Evolutionary conservation across 1,284 basidiomycete species (phyloP).

Genomic region (Cerrena zonata): DNA sequence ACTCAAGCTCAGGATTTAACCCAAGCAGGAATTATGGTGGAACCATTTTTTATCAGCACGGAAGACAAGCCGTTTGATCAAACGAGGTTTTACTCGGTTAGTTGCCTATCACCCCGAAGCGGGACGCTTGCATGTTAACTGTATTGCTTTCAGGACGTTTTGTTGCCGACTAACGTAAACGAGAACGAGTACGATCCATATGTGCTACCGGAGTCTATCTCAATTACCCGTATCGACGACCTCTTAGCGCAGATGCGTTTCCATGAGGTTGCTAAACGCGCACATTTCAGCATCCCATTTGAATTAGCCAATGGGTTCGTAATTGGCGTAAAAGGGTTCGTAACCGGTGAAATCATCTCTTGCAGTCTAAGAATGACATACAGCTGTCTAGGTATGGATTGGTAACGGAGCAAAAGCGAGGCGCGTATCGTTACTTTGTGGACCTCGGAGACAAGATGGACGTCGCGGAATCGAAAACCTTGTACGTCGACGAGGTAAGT

Average conservation of each 20-base stretch:
- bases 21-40: slow-evolving; percentile 76
- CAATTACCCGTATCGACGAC: slow-evolving; percentile 69
- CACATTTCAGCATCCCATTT: slow-evolving; percentile 78
- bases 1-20: slow-evolving; percentile 60
- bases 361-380: neutral
- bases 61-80: slow-evolving; percentile 68
- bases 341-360: neutral
- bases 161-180: slow-evolving; percentile 48
- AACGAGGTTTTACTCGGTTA: slow-evolving; percentile 79
- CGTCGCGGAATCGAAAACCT: slow-evolving; percentile 62
- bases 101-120: slow-evolving; percentile 22
- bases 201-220: slow-evolving; percentile 59
- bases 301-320: slow-evolving; percentile 75
- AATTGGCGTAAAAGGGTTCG: slow-evolving; percentile 86
- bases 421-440: slow-evolving; percentile 72
- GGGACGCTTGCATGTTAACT: slow-evolving; percentile 5
- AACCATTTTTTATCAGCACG: slow-evolving; percentile 88
- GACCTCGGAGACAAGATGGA: slow-evolving; percentile 75
- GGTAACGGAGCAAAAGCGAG: slow-evolving; percentile 80
- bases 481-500: slow-evolving; percentile 74
- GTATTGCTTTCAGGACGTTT: slow-evolving; percentile 46
- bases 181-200: slow-evolving; percentile 45
- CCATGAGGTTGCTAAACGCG: slow-evolving; percentile 83
- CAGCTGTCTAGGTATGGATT: slow-evolving; percentile 66
- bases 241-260: slow-evolving; percentile 80